A percentile compares a stretch with the other conserved stretches of the same genome.
phyloP scores from a whole-genome alignment of 2,329 filamentous ascomycete genomes.

The Penicillium sp. region DNA sequence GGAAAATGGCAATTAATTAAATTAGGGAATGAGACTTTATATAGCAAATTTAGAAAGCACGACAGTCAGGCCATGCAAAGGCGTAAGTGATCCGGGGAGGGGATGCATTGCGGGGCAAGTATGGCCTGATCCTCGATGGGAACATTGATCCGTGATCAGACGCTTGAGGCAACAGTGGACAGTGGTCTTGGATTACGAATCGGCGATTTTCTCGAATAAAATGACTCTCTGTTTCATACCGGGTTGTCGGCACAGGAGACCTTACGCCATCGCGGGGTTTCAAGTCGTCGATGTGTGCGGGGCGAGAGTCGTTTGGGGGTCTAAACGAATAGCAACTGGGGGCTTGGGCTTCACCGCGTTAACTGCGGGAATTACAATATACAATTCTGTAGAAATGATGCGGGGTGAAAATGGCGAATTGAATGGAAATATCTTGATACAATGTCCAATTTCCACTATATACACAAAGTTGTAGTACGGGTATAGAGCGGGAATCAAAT shows the following conservation, averaged over 20 bases:
- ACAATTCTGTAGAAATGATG: too few relatives aligned
- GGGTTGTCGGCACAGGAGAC: slow-evolving; percentile 9
- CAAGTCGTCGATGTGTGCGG: slow-evolving; percentile 11
- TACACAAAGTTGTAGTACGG: too few relatives aligned
- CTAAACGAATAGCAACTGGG: neutral
- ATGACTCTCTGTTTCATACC: neutral
- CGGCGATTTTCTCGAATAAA: neutral
- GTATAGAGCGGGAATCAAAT: too few relatives aligned
- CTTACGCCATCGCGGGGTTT: slow-evolving; percentile 26
- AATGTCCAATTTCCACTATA: too few relatives aligned
- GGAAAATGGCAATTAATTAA: neutral
- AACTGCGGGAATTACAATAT: neutral
- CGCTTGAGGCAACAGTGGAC: neutral
- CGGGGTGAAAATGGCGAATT: too few relatives aligned
- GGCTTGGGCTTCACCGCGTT: neutral
- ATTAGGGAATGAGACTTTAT: slow-evolving; percentile 9
- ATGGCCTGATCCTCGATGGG: slow-evolving; percentile 20
- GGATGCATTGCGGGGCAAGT: slow-evolving; percentile 14
- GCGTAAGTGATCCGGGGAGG: slow-evolving; percentile 20
- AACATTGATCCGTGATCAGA: slow-evolving; percentile 18
- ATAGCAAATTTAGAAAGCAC: slow-evolving; percentile 2
- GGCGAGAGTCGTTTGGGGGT: neutral
- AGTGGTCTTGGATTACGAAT: neutral
- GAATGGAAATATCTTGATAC: too few relatives aligned
- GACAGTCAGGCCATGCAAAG: slow-evolving; percentile 21